Base-by-base conservation (phyloP, 768 basidiomycete genomes). In the Amanita polypyramis region DNA sequence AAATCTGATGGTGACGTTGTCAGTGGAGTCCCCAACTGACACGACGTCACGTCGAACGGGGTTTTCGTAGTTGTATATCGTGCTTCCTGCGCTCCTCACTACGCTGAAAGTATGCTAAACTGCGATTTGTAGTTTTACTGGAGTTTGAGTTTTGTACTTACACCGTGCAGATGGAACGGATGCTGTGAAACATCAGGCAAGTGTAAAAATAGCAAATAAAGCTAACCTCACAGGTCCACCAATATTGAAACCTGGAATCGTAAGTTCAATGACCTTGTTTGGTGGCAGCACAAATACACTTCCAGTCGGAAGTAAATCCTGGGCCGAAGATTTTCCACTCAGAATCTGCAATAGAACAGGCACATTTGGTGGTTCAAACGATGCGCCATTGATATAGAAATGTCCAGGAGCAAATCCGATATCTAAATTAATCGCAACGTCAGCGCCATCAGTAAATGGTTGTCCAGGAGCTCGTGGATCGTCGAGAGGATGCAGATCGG, bases 1-100 rank as follows among this genome's bases (percentile, higher is more conserved):
- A 64, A 79, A 82, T 30, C 79, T 70, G 43, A 85, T 68, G 10
- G 73, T 74, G 20, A 74, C 70, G 25, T 67, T 65, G 52, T 70
- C 69, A 11, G 50, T 53, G 0, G 52, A 32, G 21, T 29, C 27
- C 14, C 67, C 66, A 21, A 58, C 59, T 32, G 56, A 63, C 20
- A 69, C 67, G 4, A 69, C 67, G 46, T 70, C 70, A 5, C 70
- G 62, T 32, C 57, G 57, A 20, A 67, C 68, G 0, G 85, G 84
- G 59, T 84, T 76, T 12, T 55, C 54, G 35, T 67, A 74, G 59
- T 76, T 76, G 53, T 65, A 68, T 4, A 29, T 50, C 9, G 51
- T 52, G 47, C 56, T 70, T 0, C 68, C 70, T 1, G 69, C 70
- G 51, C 62, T 70, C 19, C 69, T 61, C 33, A 76, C 60, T 17